Evolutionary conservation across 768 basidiomycete genomes (phyloP), one percentile per base, ranked within the genome.

Genomic region (Chalciporus piperatus): DNA sequence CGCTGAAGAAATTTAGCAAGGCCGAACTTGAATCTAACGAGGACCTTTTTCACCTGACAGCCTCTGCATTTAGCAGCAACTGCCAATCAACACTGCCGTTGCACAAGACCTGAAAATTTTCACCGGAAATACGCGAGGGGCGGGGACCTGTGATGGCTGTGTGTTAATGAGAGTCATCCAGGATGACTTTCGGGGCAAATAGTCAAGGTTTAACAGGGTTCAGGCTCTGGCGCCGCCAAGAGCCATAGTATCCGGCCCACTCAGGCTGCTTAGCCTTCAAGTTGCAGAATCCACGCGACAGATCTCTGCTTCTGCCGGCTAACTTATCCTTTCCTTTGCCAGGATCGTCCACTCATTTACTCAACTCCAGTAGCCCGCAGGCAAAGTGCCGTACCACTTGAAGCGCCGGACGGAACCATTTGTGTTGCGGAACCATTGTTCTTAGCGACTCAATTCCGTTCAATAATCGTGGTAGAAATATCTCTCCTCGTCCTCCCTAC

Each of bases 71-170:
- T 45, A 30, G 42, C 42, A 44, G 42, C 44, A 32, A 51, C 48
- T 28, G 54, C 50, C 22, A 22, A 48, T 51, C 52, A 51, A 52
- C 54, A 53, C 59, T 63, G 55, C 59, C 60, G 57, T 55, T 57
- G 51, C 47, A 42, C 54, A 54, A 51, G 44, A 40, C 52, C 59
- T 57, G 61, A 69, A 69, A 68, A 59, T 14, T 69, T 69, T 69
- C 63, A 59, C 51, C 68, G 70, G 68, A 57, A 62, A 71, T 69
- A 71, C 62, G 68, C 68, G 68, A 71, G 51, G 22, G 61, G 68
- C 68, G 68, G 68, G 68, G 68, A 69, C 68, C 68, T 69, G 58
- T 54, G 63, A 69, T 59, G 68, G 68, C 68, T 69, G 68, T 69
- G 68, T 69, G 66, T 54, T 63, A 67, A 67, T 65, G 66, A 65